These are phyloP conservation scores for Clitoria ternatea DNA, from an alignment of 306 rosid species.

Conservation along the genomic window DNA sequence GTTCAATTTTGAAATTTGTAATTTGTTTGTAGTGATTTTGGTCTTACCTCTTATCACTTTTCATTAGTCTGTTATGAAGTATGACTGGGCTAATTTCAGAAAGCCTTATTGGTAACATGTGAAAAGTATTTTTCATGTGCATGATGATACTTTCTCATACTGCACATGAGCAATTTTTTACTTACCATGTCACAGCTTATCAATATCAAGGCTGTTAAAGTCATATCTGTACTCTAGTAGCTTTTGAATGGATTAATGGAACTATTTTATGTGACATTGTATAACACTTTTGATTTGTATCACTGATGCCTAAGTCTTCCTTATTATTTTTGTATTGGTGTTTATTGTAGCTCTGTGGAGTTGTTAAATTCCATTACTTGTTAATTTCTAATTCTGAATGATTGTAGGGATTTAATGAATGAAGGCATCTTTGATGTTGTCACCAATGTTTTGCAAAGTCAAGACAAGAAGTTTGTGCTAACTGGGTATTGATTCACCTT, in stretches of 20 bases:
- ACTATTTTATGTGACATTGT: neutral
- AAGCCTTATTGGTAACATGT: neutral
- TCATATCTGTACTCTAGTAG: neutral
- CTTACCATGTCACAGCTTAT: neutral
- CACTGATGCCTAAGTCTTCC: neutral
- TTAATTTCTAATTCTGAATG: conserved; percentile 25
- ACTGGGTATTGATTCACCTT: conserved; percentile 69
- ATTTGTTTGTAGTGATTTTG: too few species aligned
- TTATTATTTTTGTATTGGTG: neutral
- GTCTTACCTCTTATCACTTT: too few species aligned
- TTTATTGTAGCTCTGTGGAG: neutral
- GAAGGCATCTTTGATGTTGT: conserved; percentile 91
- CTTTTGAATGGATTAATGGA: neutral
- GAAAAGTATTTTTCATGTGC: neutral
- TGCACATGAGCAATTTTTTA: neutral
- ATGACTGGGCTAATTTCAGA: neutral
- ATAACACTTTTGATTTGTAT: neutral
- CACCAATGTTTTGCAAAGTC: conserved; percentile 68
- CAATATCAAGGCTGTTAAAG: neutral
- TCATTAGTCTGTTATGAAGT: neutral
- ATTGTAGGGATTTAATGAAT: conserved; percentile 82
- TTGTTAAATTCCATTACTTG: conserved; percentile 19
- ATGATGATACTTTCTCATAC: neutral
- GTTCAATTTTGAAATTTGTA: too few species aligned
- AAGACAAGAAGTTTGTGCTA: conserved; percentile 79